Conservation (phyloP, 2,329 filamentous ascomycete species). For the Xylaria sp. region DNA sequence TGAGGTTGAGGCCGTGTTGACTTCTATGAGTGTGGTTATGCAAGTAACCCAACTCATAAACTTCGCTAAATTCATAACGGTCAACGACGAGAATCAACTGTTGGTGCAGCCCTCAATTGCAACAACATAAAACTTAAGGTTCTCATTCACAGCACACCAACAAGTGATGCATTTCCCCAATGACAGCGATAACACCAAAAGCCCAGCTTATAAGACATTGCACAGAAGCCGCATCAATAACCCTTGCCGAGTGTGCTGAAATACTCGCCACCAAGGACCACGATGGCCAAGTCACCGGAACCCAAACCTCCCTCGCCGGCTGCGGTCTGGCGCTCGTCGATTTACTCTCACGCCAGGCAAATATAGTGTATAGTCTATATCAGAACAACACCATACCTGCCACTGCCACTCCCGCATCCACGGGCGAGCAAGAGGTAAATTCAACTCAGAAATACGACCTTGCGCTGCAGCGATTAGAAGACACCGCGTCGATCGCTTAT, state of each 20-base stretch:
- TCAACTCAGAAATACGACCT: constrained; percentile 32
- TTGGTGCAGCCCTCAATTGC: not conserved
- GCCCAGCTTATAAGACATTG: constrained; percentile 33
- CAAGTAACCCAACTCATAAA: not conserved
- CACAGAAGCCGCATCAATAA: constrained; percentile 29
- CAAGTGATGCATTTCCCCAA: not conserved
- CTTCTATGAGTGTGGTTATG: not conserved
- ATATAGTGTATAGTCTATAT: constrained; percentile 15
- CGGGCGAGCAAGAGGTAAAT: not conserved
- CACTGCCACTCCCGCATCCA: not conserved
- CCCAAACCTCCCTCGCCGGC: constrained; percentile 26
- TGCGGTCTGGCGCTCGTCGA: constrained; percentile 37
- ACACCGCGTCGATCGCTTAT: constrained; percentile 64
- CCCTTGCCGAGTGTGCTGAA: constrained; percentile 33
- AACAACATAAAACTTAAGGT: not conserved
- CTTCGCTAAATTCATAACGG: constrained; percentile 4
- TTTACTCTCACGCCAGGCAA: constrained; percentile 37
- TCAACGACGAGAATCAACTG: not conserved
- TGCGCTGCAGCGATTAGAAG: constrained; percentile 53
- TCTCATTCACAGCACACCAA: not conserved
- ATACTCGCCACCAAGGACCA: constrained; percentile 19
- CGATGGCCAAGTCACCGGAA: not conserved
- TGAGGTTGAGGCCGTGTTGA: no score
- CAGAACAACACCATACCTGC: not conserved
- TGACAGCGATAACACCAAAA: not conserved